Conservation (phyloP, 257 asterid genomes). For the Solanum dulcamara region DNA sequence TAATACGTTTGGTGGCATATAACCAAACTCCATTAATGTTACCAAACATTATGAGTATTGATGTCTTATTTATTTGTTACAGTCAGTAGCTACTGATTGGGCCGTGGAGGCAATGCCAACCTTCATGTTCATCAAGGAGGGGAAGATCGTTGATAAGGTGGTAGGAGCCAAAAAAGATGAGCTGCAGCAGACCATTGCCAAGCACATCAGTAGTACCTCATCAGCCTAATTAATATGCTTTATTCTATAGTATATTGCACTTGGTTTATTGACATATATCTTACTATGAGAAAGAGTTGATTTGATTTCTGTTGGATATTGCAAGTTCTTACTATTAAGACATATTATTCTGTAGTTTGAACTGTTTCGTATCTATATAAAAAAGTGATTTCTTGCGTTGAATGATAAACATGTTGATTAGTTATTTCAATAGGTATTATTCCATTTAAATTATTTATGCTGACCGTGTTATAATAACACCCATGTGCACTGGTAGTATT, state of each 20-base stretch:
- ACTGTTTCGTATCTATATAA: background rate
- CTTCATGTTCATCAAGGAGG: conserved; percentile 65
- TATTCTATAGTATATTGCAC: background rate
- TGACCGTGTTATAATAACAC: background rate
- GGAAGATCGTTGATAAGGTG: conserved; percentile 55
- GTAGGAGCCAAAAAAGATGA: conserved; percentile 82
- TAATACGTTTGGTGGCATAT: background rate
- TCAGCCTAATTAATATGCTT: background rate
- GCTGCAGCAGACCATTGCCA: conserved; percentile 61
- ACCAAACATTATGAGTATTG: background rate
- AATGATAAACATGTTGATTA: background rate
- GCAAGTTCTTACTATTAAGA: background rate
- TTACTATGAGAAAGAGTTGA: background rate
- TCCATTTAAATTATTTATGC: background rate
- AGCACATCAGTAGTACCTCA: conserved; percentile 29
- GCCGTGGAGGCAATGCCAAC: conserved; percentile 96
- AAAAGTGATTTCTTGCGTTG: background rate
- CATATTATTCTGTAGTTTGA: background rate
- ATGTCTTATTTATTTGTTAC: conserved; percentile 9
- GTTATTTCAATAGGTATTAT: background rate
- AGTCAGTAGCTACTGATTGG: conserved; percentile 75
- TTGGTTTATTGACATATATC: background rate
- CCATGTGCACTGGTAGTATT: background rate
- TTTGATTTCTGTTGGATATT: background rate
- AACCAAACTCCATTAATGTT: background rate